These are phyloP conservation scores for Aspergillus sp. DNA, from an alignment of 2,329 filamentous ascomycete genomes.

Conservation along the genomic window DNA sequence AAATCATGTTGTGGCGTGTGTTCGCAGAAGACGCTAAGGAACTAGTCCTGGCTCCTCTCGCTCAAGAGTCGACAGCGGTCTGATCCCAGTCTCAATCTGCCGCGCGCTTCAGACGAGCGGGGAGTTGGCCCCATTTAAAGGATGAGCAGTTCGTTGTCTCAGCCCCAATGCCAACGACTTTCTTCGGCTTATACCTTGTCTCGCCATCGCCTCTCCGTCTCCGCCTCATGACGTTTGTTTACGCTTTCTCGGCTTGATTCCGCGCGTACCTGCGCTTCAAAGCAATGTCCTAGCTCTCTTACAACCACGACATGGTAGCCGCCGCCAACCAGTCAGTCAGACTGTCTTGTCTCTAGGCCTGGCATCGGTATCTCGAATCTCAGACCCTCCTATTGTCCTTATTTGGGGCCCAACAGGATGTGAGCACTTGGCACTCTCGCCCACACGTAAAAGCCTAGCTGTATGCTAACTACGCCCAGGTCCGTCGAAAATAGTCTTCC, in stretches of 20 bases:
- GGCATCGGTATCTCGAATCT: neutral
- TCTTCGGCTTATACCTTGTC: neutral
- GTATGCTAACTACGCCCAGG: constrained; percentile 13
- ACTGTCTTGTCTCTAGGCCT: neutral
- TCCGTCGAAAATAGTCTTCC: constrained; percentile 10
- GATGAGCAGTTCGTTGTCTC: neutral
- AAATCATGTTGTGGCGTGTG: constrained; percentile 5
- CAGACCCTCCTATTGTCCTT: neutral
- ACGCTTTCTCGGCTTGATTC: neutral
- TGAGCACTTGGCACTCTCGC: constrained; percentile 1
- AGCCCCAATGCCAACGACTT: neutral
- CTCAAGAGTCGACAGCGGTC: neutral
- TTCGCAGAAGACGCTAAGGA: neutral
- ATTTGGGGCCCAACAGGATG: constrained; percentile 1
- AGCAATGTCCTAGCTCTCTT: neutral
- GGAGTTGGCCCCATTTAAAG: constrained; percentile 1
- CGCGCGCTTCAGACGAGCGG: constrained; percentile 13
- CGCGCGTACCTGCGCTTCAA: constrained; percentile 2
- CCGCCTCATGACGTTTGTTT: neutral
- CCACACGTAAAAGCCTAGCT: neutral
- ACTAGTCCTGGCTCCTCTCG: constrained; percentile 1
- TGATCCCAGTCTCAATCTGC: constrained; percentile 11
- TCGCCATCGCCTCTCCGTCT: neutral
- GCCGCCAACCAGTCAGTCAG: constrained; percentile 1
- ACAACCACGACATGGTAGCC: constrained; percentile 5